Evolutionary conservation across 2,329 filamentous ascomycete species (phyloP), one percentile per base, ranked within the genome.

Genomic region (Ascosphaera pollenicola): DNA sequence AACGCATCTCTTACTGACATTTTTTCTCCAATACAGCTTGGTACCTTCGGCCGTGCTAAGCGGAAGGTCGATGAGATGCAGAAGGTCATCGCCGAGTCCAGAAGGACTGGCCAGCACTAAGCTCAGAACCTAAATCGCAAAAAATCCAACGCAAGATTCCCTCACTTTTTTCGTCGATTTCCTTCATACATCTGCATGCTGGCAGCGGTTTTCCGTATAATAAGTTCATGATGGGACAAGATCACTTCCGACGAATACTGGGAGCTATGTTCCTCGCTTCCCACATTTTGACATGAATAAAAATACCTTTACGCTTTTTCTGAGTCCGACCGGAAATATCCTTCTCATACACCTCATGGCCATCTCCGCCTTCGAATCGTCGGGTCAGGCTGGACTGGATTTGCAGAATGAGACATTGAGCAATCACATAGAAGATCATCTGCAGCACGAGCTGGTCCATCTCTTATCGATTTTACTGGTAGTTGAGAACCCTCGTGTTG

Each of bases 1-100:
- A n/a, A n/a, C n/a, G n/a, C n/a, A n/a, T n/a, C n/a, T n/a, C n/a
- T n/a, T n/a, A n/a, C n/a, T n/a, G n/a, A n/a, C n/a, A n/a, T n/a
- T n/a, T n/a, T 28, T 17, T 30, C 42, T 39, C 41, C 42, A 48
- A 42, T 48, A 38, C 49, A 89, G 79, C 85, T 98, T 71, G 89
- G 89, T 63, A 95, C 89, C 55, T 95, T 95, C 67, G 81, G 82
- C 60, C 87, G 89, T 65, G 87, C 87, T 60, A 98, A 98, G 87
- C 78, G 74, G 64, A 98, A 98, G 87, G 89, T 98, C 54, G 89
- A 98, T 63, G 87, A 95, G 71, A 83, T 98, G 69, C 82, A 84
- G 69, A 76, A 82, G 58, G 81, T 98, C 66, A 98, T 98, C 62
- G 83, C 87, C 58, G 89, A 95, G 72, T 78, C 85, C 61, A 85